Percentiles rank a stretch among this genome's conserved stretches.
Conservation (phyloP, 257 asterid genomes). For the Scutellaria baicalensis region DNA sequence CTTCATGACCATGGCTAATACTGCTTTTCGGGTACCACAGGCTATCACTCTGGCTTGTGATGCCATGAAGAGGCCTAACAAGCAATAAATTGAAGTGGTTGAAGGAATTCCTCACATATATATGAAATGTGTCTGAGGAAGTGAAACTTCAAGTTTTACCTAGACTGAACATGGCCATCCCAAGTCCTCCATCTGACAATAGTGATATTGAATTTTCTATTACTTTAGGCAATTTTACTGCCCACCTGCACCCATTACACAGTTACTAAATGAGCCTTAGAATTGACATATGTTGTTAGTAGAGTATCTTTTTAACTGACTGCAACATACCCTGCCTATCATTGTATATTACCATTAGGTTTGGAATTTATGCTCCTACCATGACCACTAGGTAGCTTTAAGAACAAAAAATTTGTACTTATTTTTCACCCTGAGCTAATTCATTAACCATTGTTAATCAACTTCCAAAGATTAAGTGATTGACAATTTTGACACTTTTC, state of each 20-base stretch:
- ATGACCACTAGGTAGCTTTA: background rate
- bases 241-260: conserved; percentile 48
- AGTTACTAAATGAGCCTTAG: conserved; percentile 8
- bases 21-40: conserved; percentile 64
- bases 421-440: background rate
- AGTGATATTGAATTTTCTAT: conserved; percentile 53
- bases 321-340: background rate
- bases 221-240: conserved; percentile 48
- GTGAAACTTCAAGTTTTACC: conserved; percentile 35
- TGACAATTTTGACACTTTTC: too few species aligned
- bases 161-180: conserved; percentile 98
- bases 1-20: conserved; percentile 59
- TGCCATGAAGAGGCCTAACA: conserved; percentile 82
- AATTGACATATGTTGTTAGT: conserved; percentile 1
- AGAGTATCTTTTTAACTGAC: background rate
- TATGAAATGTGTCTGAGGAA: conserved; percentile 5
- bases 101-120: background rate
- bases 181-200: conserved; percentile 86
- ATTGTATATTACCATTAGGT: background rate
- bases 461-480: background rate
- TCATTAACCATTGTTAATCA: background rate
- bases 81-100: conserved; percentile 14
- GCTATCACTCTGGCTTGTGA: conserved; percentile 65
- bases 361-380: background rate
- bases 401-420: background rate